Conservation (phyloP, 202 grass and related monocot species). For the Hordeum pubiflorum region DNA sequence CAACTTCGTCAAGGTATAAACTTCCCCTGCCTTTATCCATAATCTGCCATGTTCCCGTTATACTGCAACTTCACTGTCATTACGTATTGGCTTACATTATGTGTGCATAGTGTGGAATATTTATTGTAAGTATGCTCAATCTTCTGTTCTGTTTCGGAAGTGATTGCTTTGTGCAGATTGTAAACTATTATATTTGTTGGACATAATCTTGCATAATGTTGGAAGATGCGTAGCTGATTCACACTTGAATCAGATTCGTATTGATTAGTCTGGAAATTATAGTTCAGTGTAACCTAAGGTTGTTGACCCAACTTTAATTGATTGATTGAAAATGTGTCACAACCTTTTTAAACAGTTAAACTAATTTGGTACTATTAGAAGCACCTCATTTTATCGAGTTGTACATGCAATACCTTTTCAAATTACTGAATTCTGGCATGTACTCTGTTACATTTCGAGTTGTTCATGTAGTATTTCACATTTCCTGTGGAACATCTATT, state of each 20-base stretch:
- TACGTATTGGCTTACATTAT: too few relatives aligned
- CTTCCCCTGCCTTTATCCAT: not conserved
- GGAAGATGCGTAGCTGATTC: not conserved
- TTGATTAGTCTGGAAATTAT: not conserved
- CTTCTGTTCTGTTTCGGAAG: not conserved
- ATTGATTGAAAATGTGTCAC: not conserved
- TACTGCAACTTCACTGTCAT: not conserved
- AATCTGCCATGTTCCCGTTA: not conserved
- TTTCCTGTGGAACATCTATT: too few relatives aligned
- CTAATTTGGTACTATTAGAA: not conserved
- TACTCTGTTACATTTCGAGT: too few relatives aligned
- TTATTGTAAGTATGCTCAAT: not conserved
- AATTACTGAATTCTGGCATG: too few relatives aligned
- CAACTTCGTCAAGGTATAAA: conserved; percentile 77
- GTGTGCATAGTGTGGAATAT: too few relatives aligned
- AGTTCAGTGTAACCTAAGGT: too few relatives aligned
- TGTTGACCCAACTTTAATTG: not conserved
- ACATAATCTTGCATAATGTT: not conserved
- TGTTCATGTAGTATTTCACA: too few relatives aligned
- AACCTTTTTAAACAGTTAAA: not conserved
- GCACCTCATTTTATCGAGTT: not conserved
- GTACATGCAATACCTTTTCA: not conserved
- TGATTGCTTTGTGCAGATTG: not conserved
- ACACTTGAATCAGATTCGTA: too few relatives aligned
- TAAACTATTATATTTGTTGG: not conserved